phyloP scores from a whole-genome alignment of 1,284 basidiomycete genomes.

The Sporisorium iseilematis-ciliati region DNA sequence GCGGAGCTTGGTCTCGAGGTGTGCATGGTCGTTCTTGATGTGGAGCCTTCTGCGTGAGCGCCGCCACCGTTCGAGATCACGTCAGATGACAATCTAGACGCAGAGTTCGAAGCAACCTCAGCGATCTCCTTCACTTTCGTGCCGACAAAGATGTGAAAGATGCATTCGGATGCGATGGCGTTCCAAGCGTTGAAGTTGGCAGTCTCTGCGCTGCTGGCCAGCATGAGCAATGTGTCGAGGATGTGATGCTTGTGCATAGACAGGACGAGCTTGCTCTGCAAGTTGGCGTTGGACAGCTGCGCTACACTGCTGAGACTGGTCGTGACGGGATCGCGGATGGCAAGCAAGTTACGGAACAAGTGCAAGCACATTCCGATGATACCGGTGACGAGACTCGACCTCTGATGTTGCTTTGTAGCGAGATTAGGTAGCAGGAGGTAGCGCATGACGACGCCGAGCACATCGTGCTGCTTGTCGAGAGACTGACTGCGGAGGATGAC shows the following conservation, averaged over 20 bases:
- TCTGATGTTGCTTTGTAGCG: constrained; percentile 56
- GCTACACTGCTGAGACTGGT: constrained; percentile 57
- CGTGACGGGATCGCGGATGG: constrained; percentile 63
- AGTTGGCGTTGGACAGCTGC: constrained; percentile 55
- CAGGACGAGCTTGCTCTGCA: constrained; percentile 63
- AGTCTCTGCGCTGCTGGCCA: constrained; percentile 64
- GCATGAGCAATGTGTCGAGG: constrained; percentile 66
- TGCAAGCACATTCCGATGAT: constrained; percentile 68
- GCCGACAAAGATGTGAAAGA: constrained; percentile 66
- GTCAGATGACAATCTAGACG: not conserved
- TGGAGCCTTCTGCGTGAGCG: not conserved
- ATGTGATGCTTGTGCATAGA: constrained; percentile 59
- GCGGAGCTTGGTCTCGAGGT: constrained; percentile 18
- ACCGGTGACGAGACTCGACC: constrained; percentile 62
- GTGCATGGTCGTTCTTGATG: constrained; percentile 7
- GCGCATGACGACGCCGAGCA: constrained; percentile 60
- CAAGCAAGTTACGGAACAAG: constrained; percentile 68
- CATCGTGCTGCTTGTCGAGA: constrained; percentile 50
- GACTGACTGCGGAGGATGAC: constrained; percentile 58
- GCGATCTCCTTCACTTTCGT: constrained; percentile 45
- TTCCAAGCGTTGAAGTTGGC: constrained; percentile 63
- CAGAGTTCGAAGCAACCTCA: constrained; percentile 13
- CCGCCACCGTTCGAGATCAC: not conserved
- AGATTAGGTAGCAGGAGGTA: constrained; percentile 64
- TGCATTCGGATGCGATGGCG: constrained; percentile 62